These are phyloP conservation scores for Colletotrichum navitas DNA, from an alignment of 2,329 filamentous ascomycete genomes.

Conservation along the genomic window DNA sequence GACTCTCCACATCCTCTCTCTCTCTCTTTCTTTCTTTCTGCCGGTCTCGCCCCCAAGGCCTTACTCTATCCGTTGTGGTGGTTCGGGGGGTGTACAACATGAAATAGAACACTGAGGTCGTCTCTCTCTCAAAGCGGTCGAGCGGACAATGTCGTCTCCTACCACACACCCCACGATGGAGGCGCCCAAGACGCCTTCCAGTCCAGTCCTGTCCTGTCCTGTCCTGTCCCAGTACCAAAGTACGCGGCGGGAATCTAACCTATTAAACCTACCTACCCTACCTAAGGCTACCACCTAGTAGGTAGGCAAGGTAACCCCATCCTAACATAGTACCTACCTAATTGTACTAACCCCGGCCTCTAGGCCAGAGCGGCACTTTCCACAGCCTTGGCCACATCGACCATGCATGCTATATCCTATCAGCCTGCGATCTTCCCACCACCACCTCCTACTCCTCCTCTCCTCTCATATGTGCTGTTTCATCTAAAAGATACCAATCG, in stretches of 20 bases:
- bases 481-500: conserved; percentile 35
- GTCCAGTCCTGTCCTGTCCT: no score
- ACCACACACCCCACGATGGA: conserved; percentile 8
- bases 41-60: background rate
- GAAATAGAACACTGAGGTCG: background rate
- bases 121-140: background rate
- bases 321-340: no score
- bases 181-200: no score
- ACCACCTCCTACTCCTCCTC: conserved; percentile 8
- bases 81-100: conserved; percentile 15
- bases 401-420: background rate
- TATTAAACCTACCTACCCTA: background rate
- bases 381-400: conserved; percentile 19
- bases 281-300: no score
- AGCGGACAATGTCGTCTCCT: conserved; percentile 11
- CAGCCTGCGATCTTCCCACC: conserved; percentile 20
- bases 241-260: background rate
- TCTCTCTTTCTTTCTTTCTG: background rate
- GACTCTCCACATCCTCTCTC: conserved; percentile 1
- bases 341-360: no score
- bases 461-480: conserved; percentile 34
- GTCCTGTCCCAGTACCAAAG: no score
- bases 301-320: no score
- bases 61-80: background rate
- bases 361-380: conserved; percentile 28